A percentile compares a stretch with the other conserved stretches of the same genome.
phyloP scores from a whole-genome alignment of 1,284 basidiomycete genomes.

The Kwoniella shivajii region DNA sequence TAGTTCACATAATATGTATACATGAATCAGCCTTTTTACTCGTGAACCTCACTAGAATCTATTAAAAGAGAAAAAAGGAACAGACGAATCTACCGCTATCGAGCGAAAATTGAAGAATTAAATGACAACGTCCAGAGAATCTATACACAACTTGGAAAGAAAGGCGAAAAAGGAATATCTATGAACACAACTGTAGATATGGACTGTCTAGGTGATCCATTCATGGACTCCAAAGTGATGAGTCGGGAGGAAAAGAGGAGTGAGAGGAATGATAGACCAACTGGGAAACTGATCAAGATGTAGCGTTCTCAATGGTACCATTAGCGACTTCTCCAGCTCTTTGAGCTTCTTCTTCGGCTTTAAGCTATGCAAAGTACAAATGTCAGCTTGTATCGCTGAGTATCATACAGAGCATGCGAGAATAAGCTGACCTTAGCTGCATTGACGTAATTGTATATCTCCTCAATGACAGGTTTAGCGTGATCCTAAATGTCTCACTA shows the following conservation, averaged over 20 bases:
- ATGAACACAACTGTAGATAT: too few species aligned
- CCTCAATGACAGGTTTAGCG: slow-evolving; percentile 53
- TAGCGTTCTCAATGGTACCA: slow-evolving; percentile 15
- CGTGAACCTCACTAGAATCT: too few species aligned
- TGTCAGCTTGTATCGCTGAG: neutral
- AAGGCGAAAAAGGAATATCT: neutral
- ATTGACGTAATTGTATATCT: slow-evolving; percentile 50
- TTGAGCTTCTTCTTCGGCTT: slow-evolving; percentile 26
- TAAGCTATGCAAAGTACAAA: slow-evolving; percentile 20
- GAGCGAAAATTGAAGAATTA: too few species aligned
- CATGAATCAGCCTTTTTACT: too few species aligned
- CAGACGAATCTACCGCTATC: too few species aligned
- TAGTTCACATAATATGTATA: too few species aligned
- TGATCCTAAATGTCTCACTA: slow-evolving; percentile 35
- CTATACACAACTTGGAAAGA: slow-evolving; percentile 6
- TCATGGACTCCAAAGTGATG: neutral
- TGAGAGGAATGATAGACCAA: neutral
- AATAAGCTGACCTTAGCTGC: slow-evolving; percentile 41
- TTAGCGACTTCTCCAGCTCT: slow-evolving; percentile 24
- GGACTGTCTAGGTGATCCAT: too few species aligned
- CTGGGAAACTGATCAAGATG: neutral
- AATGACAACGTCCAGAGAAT: too few species aligned
- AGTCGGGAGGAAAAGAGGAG: neutral
- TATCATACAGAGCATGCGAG: neutral
- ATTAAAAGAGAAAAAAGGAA: too few species aligned